Conservation (phyloP, 78 protist genomes). For the Dictyostelium citrinum region DNA sequence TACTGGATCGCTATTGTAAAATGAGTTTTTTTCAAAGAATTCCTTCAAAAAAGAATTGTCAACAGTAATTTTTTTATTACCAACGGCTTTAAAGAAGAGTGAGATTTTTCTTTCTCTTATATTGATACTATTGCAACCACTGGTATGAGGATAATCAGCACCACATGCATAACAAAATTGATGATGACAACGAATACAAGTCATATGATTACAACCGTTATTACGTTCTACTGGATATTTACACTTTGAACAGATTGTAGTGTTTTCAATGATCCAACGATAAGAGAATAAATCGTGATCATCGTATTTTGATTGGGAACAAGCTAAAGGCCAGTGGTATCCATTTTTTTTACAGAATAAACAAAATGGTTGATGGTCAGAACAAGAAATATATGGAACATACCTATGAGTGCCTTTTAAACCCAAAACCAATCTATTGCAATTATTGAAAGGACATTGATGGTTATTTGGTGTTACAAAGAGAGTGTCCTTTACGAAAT, state of each 20-base stretch:
- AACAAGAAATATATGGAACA: background rate
- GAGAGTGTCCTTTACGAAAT: background rate
- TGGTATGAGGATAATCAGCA: background rate
- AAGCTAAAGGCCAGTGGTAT: slow-evolving; percentile 34
- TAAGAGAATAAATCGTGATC: background rate
- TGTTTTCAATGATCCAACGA: slow-evolving; percentile 23
- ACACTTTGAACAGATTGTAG: slow-evolving; percentile 54
- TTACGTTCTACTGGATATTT: slow-evolving; percentile 12
- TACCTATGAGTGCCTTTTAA: background rate
- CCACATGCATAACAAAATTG: slow-evolving; percentile 79
- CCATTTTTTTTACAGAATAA: background rate
- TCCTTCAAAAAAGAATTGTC: background rate
- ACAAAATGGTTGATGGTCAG: background rate
- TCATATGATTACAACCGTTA: slow-evolving; percentile 83
- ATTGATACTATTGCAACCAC: background rate
- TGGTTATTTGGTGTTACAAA: background rate
- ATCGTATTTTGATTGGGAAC: background rate
- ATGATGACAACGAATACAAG: slow-evolving; percentile 34
- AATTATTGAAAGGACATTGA: background rate
- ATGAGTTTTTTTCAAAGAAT: background rate
- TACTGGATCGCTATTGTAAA: background rate
- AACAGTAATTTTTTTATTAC: background rate
- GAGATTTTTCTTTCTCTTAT: background rate
- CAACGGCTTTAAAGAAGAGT: background rate
- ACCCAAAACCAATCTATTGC: background rate